Evolutionary conservation across 805 yeast genomes (phyloP), one percentile per base, ranked within the genome.

Genomic region (Zygosaccharomyces bailii): DNA sequence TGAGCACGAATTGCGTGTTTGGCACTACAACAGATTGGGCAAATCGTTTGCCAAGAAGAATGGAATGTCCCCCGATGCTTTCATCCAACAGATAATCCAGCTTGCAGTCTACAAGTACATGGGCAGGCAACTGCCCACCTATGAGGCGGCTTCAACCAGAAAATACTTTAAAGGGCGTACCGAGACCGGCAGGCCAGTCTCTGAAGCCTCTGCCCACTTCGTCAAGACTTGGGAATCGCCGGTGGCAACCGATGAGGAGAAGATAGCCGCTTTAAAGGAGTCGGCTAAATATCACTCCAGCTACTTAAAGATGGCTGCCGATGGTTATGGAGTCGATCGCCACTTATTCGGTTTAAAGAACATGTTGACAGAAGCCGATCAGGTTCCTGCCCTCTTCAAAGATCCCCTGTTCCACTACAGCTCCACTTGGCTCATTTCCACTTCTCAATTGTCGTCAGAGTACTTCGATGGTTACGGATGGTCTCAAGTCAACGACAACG

Each of bases 111-210:
- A 72, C 73, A 89, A 88, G 68, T 73, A 81, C 68, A 75, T 86
- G 32, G 95, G 96, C 17, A 78, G 75, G 43, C 73, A 80, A 43
- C 77, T 91, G 60, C 96, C 97, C 51, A 91, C 97, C 9, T 91
- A 91, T 68, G 99, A 91, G 68, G 83, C 96, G 41, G 96, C 97
- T 2, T 87, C 98, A 16, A 91, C 97, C 1, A 80, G 98, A 67
- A 83, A 80, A 63, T 91, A 75, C 67, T 84, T 80, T 60, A 81
- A 78, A 59, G 99, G 99, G 44, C 80, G 99, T 65, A 91, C 98
- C 6, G 99, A 91, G 68, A 85, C 96, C 18, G 88, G 93, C 50
- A 78, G 99, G 59, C 71, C 88, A 4, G 96, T 87, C 8, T 81
- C 96, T 6, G 62, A 63, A 41, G 95, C 84, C 61, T 76, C 88